Conservation (phyloP, 306 rosid genomes). For the Gleditsia sinensis region DNA sequence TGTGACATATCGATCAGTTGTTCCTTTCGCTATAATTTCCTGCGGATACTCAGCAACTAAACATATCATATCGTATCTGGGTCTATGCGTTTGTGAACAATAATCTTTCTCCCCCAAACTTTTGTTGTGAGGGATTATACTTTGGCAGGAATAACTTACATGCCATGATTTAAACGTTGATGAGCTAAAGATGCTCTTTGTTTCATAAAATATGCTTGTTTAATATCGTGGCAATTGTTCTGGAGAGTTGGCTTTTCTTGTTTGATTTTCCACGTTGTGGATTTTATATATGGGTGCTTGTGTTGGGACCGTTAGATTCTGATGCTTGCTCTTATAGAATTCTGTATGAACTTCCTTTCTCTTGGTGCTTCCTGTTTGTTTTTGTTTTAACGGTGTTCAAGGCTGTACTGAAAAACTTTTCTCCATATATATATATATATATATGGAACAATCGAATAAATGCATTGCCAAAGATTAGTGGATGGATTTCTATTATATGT, state of each 20-base stretch:
- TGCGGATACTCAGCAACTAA: slow-evolving; percentile 33
- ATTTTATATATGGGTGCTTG: slow-evolving; percentile 43
- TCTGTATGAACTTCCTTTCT: slow-evolving; percentile 59
- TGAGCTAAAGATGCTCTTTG: slow-evolving; percentile 56
- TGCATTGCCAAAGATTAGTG: slow-evolving; percentile 51
- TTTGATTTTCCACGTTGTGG: slow-evolving; percentile 34
- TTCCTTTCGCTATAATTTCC: slow-evolving; percentile 31
- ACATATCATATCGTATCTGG: slow-evolving; percentile 15
- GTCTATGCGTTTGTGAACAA: slow-evolving; percentile 16
- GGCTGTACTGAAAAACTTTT: slow-evolving; percentile 43
- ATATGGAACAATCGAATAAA: slow-evolving; percentile 62
- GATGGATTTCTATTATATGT: slow-evolving; percentile 37
- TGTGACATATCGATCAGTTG: slow-evolving; percentile 21
- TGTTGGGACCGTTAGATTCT: slow-evolving; percentile 72
- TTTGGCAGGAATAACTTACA: slow-evolving; percentile 44
- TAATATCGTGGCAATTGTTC: slow-evolving; percentile 35
- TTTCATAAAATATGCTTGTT: slow-evolving; percentile 35
- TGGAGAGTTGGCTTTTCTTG: slow-evolving; percentile 25
- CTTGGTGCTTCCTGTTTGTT: slow-evolving; percentile 57
- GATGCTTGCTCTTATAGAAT: slow-evolving; percentile 67
- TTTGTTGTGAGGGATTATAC: slow-evolving; percentile 21
- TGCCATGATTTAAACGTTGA: slow-evolving; percentile 57
- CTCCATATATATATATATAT: slow-evolving; percentile 33
- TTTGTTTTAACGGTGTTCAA: slow-evolving; percentile 55
- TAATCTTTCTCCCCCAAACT: not conserved